phyloP scores from a whole-genome alignment of 495 filamentous ascomycete species.

The Clavariopsis aquatica region DNA sequence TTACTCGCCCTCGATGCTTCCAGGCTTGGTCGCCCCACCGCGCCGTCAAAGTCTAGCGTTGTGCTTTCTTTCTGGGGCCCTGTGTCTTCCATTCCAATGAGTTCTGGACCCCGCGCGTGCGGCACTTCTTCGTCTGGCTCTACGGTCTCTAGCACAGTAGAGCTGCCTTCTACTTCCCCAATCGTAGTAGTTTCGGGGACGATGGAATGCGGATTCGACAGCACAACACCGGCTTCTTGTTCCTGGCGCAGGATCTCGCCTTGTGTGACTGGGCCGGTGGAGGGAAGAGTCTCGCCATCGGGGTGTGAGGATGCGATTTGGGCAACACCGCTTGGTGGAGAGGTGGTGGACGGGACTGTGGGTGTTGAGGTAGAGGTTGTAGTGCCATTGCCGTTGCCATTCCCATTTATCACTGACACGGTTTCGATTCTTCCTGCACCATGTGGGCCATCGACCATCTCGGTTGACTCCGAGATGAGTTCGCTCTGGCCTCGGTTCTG shows the following conservation, averaged over 20 bases:
- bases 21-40: slow-evolving; percentile 40
- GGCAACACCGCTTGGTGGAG: slow-evolving; percentile 37
- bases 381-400: slow-evolving; percentile 31
- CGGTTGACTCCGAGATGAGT: slow-evolving; percentile 65
- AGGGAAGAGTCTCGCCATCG: slow-evolving; percentile 41
- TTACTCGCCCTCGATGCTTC: slow-evolving; percentile 14
- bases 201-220: slow-evolving; percentile 48
- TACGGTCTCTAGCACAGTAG: slow-evolving; percentile 44
- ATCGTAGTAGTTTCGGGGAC: slow-evolving; percentile 36
- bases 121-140: slow-evolving; percentile 65
- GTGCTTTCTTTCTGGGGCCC: slow-evolving; percentile 63
- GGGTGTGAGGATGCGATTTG: slow-evolving; percentile 22
- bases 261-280: slow-evolving; percentile 64
- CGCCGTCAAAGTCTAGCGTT: slow-evolving; percentile 47
- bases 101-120: slow-evolving; percentile 77
- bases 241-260: slow-evolving; percentile 78
- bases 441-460: slow-evolving; percentile 71
- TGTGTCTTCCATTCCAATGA: slow-evolving; percentile 83
- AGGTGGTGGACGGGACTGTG: slow-evolving; percentile 28
- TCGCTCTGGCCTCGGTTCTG: slow-evolving; percentile 46
- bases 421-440: slow-evolving; percentile 72
- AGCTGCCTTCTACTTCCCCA: slow-evolving; percentile 30
- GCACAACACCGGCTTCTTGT: slow-evolving; percentile 70
- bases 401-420: slow-evolving; percentile 68
- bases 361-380: not conserved